These are phyloP conservation scores for Daldinia sp. DNA, from an alignment of 2,329 filamentous ascomycete species.

Conservation along the genomic window DNA sequence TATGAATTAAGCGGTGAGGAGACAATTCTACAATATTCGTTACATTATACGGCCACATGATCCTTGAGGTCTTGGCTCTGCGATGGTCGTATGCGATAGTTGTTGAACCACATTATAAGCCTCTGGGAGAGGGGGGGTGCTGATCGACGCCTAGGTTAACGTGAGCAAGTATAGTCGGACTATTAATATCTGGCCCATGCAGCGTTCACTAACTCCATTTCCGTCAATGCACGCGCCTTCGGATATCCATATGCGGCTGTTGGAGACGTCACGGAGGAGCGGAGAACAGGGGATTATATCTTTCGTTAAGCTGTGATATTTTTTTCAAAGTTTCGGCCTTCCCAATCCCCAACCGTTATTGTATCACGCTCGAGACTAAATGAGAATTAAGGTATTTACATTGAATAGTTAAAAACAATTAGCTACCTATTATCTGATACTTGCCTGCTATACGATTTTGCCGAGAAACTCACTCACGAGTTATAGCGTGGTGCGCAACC, in stretches of 20 bases:
- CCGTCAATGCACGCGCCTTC: neutral
- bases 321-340: too few relatives aligned
- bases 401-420: neutral
- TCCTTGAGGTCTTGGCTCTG: neutral
- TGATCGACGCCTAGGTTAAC: neutral
- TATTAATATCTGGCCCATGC: neutral
- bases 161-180: neutral
- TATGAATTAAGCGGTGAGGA: neutral
- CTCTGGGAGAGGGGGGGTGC: neutral
- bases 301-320: neutral
- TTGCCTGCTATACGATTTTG: too few relatives aligned
- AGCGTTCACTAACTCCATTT: neutral
- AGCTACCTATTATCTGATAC: neutral
- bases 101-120: neutral
- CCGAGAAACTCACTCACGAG: neutral
- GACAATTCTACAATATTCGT: neutral
- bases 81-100: too few relatives aligned
- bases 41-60: neutral
- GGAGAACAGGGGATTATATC: neutral
- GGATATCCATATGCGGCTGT: neutral
- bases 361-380: neutral
- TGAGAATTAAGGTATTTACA: neutral
- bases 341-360: neutral
- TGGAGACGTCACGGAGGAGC: neutral
- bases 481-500: conserved; percentile 2